These are phyloP conservation scores for Stephania japonica DNA, from an alignment of 164 flowering plant genomes.

Conservation along the genomic window DNA sequence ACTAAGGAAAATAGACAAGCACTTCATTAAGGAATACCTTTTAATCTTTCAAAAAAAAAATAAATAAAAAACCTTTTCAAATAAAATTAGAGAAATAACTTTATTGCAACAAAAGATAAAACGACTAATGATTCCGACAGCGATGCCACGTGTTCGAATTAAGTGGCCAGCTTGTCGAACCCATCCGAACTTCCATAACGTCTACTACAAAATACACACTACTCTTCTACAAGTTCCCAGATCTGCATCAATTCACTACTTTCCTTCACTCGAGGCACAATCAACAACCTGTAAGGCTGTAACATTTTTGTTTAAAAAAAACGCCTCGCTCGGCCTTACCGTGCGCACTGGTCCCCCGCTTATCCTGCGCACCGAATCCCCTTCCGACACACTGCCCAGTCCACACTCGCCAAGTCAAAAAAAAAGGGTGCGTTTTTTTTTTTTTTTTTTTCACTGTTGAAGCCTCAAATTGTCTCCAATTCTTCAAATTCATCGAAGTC, in stretches of 20 bases:
- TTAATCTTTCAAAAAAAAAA: no score
- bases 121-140: conserved; percentile 9
- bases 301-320: neutral
- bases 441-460: neutral
- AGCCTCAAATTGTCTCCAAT: neutral
- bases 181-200: neutral
- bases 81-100: no score
- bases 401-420: neutral
- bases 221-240: no score
- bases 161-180: conserved; percentile 8
- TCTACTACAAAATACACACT: neutral
- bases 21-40: no score
- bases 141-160: conserved; percentile 15
- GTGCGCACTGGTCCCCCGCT: conserved; percentile 1
- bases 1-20: no score
- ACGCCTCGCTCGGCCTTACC: neutral
- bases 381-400: neutral
- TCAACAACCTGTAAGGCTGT: no score
- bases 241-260: no score
- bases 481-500: neutral
- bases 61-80: no score
- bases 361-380: conserved; percentile 5
- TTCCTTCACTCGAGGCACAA: neutral
- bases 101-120: no score
- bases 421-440: neutral